Evolutionary conservation across 164 flowering plant genomes (phyloP).

Genomic region (Hamamelis virginiana): DNA sequence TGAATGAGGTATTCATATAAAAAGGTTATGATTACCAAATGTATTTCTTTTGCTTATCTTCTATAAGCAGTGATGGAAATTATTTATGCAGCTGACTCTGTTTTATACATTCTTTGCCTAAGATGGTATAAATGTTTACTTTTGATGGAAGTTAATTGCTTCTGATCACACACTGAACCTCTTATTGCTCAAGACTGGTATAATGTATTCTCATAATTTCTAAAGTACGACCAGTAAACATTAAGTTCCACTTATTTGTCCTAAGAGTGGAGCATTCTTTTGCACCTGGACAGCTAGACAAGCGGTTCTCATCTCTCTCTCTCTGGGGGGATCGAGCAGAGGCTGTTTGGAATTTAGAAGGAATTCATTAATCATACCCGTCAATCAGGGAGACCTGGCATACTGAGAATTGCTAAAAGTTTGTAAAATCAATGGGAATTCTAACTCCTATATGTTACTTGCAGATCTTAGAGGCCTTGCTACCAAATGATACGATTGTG

Average conservation of each 20-base stretch:
- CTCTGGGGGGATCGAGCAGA: background rate
- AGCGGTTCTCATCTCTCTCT: background rate
- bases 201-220: too few species aligned
- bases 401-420: background rate
- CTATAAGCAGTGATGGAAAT: too few species aligned
- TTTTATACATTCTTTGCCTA: too few species aligned
- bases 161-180: too few species aligned
- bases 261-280: background rate
- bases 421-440: background rate
- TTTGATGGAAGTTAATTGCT: too few species aligned
- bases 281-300: background rate
- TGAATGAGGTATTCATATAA: slow-evolving; percentile 67
- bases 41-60: background rate
- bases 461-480: slow-evolving; percentile 83
- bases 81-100: too few species aligned
- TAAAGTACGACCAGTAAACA: too few species aligned
- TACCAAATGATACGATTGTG: slow-evolving; percentile 64
- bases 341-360: background rate
- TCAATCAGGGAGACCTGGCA: background rate
- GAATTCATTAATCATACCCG: background rate
- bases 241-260: background rate
- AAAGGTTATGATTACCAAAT: background rate
- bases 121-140: too few species aligned
- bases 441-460: slow-evolving; percentile 1
- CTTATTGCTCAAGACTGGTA: too few species aligned